phyloP scores from a whole-genome alignment of 2,329 filamentous ascomycete species.

The Stylonectria norvegica region DNA sequence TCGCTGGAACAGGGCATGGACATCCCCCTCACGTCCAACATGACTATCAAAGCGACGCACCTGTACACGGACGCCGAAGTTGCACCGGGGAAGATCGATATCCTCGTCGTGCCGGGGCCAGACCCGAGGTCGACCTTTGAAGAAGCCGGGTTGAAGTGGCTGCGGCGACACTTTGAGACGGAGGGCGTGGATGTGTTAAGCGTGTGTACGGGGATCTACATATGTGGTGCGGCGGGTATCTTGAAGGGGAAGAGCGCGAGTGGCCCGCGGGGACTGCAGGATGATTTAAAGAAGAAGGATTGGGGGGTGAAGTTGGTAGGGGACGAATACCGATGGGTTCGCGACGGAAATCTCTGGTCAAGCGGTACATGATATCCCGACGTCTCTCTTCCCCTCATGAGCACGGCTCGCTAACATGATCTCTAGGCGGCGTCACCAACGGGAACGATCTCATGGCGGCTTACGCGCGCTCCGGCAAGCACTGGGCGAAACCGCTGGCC shows the following conservation, averaged over 20 bases:
- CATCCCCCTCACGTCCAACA: conserved; percentile 41
- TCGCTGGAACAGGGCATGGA: conserved; percentile 32
- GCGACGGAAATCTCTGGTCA: conserved; percentile 54
- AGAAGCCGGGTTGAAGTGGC: conserved; percentile 38
- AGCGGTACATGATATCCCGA: no score
- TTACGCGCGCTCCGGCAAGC: conserved; percentile 43
- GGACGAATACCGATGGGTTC: conserved; percentile 46
- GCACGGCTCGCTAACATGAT: conserved; percentile 1
- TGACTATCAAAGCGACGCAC: conserved; percentile 40
- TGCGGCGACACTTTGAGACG: conserved; percentile 38
- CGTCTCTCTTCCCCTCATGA: conserved; percentile 17
- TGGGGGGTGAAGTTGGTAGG: conserved; percentile 42
- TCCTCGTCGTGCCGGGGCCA: conserved; percentile 50
- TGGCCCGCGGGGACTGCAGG: conserved; percentile 45
- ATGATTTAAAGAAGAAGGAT: conserved; percentile 35
- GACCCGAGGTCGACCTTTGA: conserved; percentile 37
- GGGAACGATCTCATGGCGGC: conserved; percentile 54
- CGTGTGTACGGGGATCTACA: conserved; percentile 49
- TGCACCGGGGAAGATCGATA: conserved; percentile 48
- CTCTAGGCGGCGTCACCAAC: conserved; percentile 51
- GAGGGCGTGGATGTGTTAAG: conserved; percentile 46
- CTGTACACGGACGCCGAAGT: conserved; percentile 44
- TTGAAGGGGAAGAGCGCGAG: conserved; percentile 44
- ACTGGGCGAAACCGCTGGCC: conserved; percentile 41
- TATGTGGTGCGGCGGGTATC: conserved; percentile 49